A percentile compares a stretch with the other conserved stretches of the same genome.
phyloP scores from a whole-genome alignment of 163 green algal genomes.

The Chloromonas sp. region DNA sequence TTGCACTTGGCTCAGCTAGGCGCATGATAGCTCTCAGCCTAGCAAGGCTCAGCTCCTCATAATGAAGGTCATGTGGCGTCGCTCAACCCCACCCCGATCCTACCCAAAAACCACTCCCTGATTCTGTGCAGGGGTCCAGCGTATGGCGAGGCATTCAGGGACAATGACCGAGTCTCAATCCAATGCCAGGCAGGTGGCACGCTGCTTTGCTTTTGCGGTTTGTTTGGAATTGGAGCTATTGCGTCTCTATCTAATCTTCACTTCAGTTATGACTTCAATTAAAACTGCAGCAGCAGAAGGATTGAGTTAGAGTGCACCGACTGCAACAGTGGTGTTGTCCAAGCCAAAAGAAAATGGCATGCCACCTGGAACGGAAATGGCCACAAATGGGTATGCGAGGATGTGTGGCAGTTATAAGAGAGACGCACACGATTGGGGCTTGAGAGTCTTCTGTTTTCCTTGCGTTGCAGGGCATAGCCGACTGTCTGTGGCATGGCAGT shows the following conservation, averaged over 20 bases:
- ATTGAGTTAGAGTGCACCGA: not conserved
- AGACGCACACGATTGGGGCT: too few species aligned
- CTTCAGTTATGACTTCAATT: not conserved
- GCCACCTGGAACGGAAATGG: not conserved
- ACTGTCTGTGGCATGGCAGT: not conserved
- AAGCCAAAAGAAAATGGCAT: not conserved
- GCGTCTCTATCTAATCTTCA: not conserved
- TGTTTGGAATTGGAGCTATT: not conserved
- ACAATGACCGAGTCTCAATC: not conserved
- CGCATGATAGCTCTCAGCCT: too few species aligned
- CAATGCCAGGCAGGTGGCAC: not conserved
- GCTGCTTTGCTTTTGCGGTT: too few species aligned
- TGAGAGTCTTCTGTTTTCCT: not conserved
- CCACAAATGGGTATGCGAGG: too few species aligned
- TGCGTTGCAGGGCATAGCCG: not conserved
- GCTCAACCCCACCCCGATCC: too few species aligned
- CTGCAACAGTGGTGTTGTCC: not conserved
- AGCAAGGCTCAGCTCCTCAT: too few species aligned
- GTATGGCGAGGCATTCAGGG: slow-evolving; percentile 2
- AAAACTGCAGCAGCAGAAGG: not conserved
- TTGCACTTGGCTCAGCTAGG: too few species aligned
- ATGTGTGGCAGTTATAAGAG: too few species aligned
- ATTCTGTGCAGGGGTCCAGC: not conserved
- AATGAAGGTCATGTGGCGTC: too few species aligned
- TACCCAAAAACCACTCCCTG: too few species aligned